A percentile compares a stretch with the other conserved stretches of the same genome.
Conservation (phyloP, 2,329 filamentous ascomycete species). For the Daldinia eschscholtzii region DNA sequence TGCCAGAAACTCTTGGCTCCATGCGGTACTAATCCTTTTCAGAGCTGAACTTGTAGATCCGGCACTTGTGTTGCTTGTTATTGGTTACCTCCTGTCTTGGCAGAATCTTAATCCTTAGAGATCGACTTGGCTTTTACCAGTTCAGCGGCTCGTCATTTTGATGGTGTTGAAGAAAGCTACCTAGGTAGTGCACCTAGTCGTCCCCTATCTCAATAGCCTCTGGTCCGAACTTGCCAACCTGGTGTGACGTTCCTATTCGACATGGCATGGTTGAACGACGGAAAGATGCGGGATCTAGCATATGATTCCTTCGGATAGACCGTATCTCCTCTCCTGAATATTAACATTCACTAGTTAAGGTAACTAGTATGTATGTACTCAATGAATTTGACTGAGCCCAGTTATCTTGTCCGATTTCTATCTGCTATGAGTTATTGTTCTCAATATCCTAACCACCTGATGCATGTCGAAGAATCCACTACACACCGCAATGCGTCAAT, state of each 20-base stretch:
- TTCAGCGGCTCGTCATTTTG: slow-evolving; percentile 34
- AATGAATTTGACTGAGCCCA: not conserved
- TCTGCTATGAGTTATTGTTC: not conserved
- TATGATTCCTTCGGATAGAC: slow-evolving; percentile 11
- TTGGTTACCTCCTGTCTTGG: slow-evolving; percentile 27
- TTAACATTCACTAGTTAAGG: not conserved
- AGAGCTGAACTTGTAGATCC: slow-evolving; percentile 35
- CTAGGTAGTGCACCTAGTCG: not conserved
- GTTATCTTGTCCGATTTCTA: not conserved
- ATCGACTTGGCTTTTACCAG: slow-evolving; percentile 37
- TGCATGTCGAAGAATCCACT: not conserved
- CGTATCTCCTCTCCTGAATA: slow-evolving; percentile 2
- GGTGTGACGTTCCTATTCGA: slow-evolving; percentile 33
- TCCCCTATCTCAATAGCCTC: slow-evolving; percentile 27
- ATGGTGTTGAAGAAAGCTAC: slow-evolving; percentile 1
- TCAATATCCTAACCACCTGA: not conserved
- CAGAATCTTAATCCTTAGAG: slow-evolving; percentile 33
- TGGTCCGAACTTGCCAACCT: not conserved
- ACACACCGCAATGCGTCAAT: not conserved
- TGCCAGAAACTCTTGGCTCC: slow-evolving; percentile 30
- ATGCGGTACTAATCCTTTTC: slow-evolving; percentile 35
- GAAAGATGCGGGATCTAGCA: slow-evolving; percentile 15
- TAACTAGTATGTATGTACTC: not conserved
- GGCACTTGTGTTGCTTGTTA: slow-evolving; percentile 22
- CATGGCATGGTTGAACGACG: slow-evolving; percentile 11